Percentiles rank a stretch among this genome's conserved stretches.
phyloP scores from a whole-genome alignment of 495 filamentous ascomycete species.

The Penicillium maclennaniae region DNA sequence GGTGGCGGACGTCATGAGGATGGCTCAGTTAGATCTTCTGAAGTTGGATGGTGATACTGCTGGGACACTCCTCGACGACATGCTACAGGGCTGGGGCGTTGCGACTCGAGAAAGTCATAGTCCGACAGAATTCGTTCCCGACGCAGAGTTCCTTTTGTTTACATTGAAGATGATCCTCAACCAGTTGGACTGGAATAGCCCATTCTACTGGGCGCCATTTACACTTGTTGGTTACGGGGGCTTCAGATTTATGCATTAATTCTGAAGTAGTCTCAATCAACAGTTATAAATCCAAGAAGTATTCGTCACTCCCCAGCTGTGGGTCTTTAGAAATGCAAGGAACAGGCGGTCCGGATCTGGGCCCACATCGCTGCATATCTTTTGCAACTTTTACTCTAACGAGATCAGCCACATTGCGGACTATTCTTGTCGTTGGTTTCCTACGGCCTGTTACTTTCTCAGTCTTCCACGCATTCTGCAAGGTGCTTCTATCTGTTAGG shows the following conservation, averaged over 20 bases:
- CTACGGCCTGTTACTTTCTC: too few species aligned
- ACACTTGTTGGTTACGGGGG: constrained; percentile 26
- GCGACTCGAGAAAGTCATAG: neutral
- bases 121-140: constrained; percentile 22
- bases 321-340: too few species aligned
- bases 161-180: constrained; percentile 21
- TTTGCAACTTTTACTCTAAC: too few species aligned
- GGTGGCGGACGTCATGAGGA: constrained; percentile 17
- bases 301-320: too few species aligned
- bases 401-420: too few species aligned
- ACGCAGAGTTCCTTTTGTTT: constrained; percentile 18
- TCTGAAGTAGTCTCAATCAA: neutral
- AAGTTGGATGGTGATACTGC: constrained; percentile 21
- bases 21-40: constrained; percentile 23
- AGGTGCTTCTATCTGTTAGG: too few species aligned
- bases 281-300: too few species aligned
- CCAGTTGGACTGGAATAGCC: constrained; percentile 27
- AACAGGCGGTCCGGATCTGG: too few species aligned
- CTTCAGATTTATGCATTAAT: constrained; percentile 27
- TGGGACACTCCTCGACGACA: constrained; percentile 15
- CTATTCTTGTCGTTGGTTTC: too few species aligned
- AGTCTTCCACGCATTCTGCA: too few species aligned
- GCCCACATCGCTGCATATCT: too few species aligned
- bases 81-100: constrained; percentile 16
- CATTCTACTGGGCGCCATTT: constrained; percentile 30